Base-by-base conservation (phyloP, 139 green algal species). In the Tetradesmus lagerheimii region DNA sequence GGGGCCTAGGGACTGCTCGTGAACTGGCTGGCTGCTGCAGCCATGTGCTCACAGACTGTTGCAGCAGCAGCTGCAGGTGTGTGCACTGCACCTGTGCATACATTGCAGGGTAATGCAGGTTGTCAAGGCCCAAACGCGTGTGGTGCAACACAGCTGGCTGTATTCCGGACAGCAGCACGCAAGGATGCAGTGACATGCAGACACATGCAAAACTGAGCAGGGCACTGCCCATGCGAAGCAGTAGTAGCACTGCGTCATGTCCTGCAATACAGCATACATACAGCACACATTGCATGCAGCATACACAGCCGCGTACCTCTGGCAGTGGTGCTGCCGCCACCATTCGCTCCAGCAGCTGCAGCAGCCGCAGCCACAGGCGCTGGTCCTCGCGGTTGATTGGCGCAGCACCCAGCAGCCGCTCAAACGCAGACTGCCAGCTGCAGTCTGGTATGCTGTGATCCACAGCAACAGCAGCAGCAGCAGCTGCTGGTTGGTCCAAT, bases 361-460 rank as follows among this genome's bases (percentile, higher is more conserved):
- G 89, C 82, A 96, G 85, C 80, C 89, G 71, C 71, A 86, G 27
- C 94, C 94, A 96, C 50, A 96, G 75, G 6, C 71, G 57, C 29
- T 80, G 81, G 83, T 96, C 94, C 35, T 95, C 94, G 1, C 41
- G 23, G 25, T 89, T 95, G 29, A 84, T 77, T 6, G 94, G 94
- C 29, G 62, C 29, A 39, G 71, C 81, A 16, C 75, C 67, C n/a
- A 96, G 88, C 87, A 96, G 90, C 34, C 35, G 62, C n/a, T 91
- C 76, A 23, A 95, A 81, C 2, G 88, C 85, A 4, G 57, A 86
- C 91, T 85, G 80, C 80, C 66, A 80, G 29, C 57, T 62, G 35
- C 76, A 37, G 76, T 43, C 57, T 8, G 23, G 20, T 9, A 71
- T 23, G 4, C 57, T 71, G 57, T 23, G 31, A 23, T 71, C 57